Base-by-base conservation (phyloP, 371 early-diverging fungal genomes). In the Mortierella sp. region DNA sequence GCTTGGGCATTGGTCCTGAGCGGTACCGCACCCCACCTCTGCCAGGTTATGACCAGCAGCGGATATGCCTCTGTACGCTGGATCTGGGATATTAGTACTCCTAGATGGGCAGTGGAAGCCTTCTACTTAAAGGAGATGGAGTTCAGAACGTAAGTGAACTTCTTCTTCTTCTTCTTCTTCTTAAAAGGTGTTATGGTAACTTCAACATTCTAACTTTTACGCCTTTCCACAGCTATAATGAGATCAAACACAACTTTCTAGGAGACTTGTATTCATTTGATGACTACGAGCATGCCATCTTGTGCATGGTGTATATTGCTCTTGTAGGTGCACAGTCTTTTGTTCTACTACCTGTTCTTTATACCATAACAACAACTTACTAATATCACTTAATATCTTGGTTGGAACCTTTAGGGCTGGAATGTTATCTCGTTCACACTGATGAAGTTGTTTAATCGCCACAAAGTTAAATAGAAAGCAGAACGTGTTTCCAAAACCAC, bases 1-100 rank as follows among this genome's bases (percentile, higher is more conserved):
- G 61, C 78, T 5, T 89, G 88, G 88, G 79, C 83, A 4, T 35
- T 89, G 62, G 88, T 80, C 35, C 28, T 80, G 22, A 75, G 75
- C 39, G 80, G 80, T 28, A 68, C 75, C 0, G 72, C 80, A 1
- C 80, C 75, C 22, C 75, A 63, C 43, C 60, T 80, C 2, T 75
- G 65, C 47, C 61, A 72, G 62, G 80, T 80, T 40, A 68, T 80
- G 72, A 80, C 35, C 35, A 65, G 47, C 58, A 10, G 3, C 45
- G 66, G 72, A 30, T 80, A 75, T 40, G 18, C 39, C 9, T 68
- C 40, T 51, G 75, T 80, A 32, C 72, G 75, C 40, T 80, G 80
- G 80, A 20, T 75, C 9, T 80, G 80, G 80, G 28, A 67, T 14
- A 62, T 80, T 39, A 75, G 75, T 51, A 72, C 75, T 2, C 80